These are phyloP conservation scores for Brassica incana DNA, from an alignment of 345 rosid genomes.

Conservation along the genomic window DNA sequence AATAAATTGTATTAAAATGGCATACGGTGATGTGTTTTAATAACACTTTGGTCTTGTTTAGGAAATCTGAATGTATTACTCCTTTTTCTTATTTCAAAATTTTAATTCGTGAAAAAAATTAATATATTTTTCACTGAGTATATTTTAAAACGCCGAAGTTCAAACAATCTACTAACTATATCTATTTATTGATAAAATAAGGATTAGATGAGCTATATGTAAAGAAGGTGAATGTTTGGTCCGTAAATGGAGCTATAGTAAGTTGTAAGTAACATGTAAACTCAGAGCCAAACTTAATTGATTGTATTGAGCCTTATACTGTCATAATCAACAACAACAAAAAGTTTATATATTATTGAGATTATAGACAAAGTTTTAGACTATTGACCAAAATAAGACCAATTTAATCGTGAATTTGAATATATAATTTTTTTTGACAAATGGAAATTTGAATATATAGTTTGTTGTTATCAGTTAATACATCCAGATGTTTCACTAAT, in stretches of 20 bases:
- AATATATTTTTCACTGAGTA: background rate
- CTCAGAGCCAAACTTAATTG: background rate
- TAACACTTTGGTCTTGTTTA: background rate
- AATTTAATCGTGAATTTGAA: background rate
- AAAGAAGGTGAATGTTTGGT: constrained; percentile 21
- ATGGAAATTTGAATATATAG: background rate
- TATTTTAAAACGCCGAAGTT: background rate
- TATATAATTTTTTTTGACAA: too few relatives aligned
- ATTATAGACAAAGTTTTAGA: background rate
- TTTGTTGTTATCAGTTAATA: background rate
- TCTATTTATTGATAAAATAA: constrained; percentile 2
- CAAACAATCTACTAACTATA: background rate
- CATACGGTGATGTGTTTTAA: background rate
- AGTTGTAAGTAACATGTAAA: constrained; percentile 6
- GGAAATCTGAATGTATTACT: background rate
- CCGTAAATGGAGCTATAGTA: constrained; percentile 26
- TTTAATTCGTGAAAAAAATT: background rate
- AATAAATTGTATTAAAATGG: background rate
- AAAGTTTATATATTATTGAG: background rate
- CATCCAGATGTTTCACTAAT: constrained; percentile 1
- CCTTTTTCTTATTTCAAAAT: background rate
- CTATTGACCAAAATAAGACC: background rate
- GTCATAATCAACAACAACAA: constrained; percentile 7
- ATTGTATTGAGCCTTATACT: background rate
- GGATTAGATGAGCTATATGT: constrained; percentile 7